A percentile compares a stretch with the other conserved stretches of the same genome.
Conservation (phyloP, 2,329 filamentous ascomycete genomes). For the Epichloe amarillans region DNA sequence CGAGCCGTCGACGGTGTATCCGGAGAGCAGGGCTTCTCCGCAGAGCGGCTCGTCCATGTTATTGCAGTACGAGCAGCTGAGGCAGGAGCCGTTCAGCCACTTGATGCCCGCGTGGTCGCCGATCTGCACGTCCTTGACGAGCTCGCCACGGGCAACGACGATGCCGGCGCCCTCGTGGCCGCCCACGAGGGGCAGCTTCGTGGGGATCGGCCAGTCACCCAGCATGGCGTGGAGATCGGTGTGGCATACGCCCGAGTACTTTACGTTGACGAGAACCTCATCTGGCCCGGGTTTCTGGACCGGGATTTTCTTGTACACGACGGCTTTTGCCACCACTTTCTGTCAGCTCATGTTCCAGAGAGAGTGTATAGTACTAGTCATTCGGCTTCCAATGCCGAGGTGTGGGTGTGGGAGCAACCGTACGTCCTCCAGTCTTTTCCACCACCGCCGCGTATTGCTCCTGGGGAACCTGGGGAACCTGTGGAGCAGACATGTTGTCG, state of each 20-base stretch:
- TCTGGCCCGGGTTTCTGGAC: conserved; percentile 72
- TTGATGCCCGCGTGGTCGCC: conserved; percentile 83
- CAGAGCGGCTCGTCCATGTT: conserved; percentile 74
- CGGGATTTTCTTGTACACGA: conserved; percentile 67
- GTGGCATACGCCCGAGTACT: conserved; percentile 83
- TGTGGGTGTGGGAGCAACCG: conserved; percentile 16
- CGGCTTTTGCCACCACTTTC: conserved; percentile 26
- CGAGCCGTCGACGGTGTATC: conserved; percentile 83
- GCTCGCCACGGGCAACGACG: conserved; percentile 65
- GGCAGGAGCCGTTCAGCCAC: conserved; percentile 84
- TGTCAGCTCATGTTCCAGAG: conserved; percentile 3
- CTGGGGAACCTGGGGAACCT: conserved; percentile 55
- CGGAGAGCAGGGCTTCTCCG: conserved; percentile 59
- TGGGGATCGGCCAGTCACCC: conserved; percentile 77
- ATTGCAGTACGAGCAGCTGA: conserved; percentile 73
- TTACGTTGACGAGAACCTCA: conserved; percentile 85
- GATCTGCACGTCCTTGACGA: conserved; percentile 65
- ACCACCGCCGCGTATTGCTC: conserved; percentile 89
- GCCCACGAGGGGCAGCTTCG: conserved; percentile 77
- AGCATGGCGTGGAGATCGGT: conserved; percentile 70
- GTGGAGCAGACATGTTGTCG: conserved; percentile 15
- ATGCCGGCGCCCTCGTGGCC: conserved; percentile 70
- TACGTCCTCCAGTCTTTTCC: conserved; percentile 64
- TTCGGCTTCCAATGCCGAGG: too few species aligned
- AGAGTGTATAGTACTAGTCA: too few species aligned